Conservation (phyloP, 495 filamentous ascomycete genomes). For the Aspergillus sparsus region DNA sequence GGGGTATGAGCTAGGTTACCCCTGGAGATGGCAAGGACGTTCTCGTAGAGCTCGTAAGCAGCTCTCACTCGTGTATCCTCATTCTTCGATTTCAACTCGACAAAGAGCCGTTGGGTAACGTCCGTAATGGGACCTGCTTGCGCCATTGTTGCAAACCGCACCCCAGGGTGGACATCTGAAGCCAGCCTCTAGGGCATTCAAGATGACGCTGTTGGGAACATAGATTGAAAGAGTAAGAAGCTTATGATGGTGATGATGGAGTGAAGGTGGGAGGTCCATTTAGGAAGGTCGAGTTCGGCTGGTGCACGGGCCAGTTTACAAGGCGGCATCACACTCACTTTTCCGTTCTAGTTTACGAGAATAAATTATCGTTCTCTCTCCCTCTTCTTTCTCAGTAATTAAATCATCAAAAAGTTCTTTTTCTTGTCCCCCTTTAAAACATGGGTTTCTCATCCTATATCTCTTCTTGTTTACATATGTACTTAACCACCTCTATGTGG, state of each 20-base stretch:
- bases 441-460: too few relatives aligned
- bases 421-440: too few relatives aligned
- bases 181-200: constrained; percentile 40
- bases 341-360: too few relatives aligned
- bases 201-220: constrained; percentile 32
- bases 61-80: constrained; percentile 52
- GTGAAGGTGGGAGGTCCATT: constrained; percentile 19
- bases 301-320: too few relatives aligned
- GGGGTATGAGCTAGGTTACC: constrained; percentile 32
- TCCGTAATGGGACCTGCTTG: constrained; percentile 52
- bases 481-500: too few relatives aligned
- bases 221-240: constrained; percentile 23
- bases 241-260: constrained; percentile 25
- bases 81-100: constrained; percentile 56
- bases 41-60: constrained; percentile 54
- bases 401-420: too few relatives aligned
- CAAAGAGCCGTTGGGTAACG: constrained; percentile 50
- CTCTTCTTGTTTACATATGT: too few relatives aligned
- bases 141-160: constrained; percentile 49
- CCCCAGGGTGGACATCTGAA: constrained; percentile 51
- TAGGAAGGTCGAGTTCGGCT: background rate
- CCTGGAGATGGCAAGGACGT: constrained; percentile 52
- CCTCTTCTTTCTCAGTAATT: too few relatives aligned
- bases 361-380: too few relatives aligned
- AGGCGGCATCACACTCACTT: too few relatives aligned